phyloP scores from a whole-genome alignment of 2,329 filamentous ascomycete genomes.

The Akanthomyces lecanii region DNA sequence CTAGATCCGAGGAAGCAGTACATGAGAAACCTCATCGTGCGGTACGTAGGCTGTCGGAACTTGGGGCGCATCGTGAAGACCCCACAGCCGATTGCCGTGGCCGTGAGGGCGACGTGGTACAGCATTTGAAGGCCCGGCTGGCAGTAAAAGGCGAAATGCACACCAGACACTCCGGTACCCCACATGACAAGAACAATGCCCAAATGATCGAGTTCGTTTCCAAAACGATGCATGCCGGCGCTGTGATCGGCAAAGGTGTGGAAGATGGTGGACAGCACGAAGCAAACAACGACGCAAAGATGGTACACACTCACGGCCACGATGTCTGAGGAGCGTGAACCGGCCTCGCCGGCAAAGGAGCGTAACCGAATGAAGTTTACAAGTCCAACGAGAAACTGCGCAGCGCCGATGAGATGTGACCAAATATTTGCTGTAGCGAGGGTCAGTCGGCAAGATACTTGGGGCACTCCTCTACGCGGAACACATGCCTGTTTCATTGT shows the following conservation, averaged over 20 bases:
- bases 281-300: slow-evolving; percentile 25
- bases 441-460: neutral
- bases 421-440: slow-evolving; percentile 26
- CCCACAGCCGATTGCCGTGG: slow-evolving; percentile 24
- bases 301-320: slow-evolving; percentile 23
- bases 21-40: slow-evolving; percentile 24
- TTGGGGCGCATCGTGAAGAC: slow-evolving; percentile 25
- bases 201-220: slow-evolving; percentile 29
- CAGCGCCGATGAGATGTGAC: slow-evolving; percentile 26
- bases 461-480: neutral
- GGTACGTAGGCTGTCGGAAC: slow-evolving; percentile 25
- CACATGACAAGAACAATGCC: slow-evolving; percentile 29
- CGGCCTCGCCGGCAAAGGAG: slow-evolving; percentile 13
- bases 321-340: slow-evolving; percentile 3
- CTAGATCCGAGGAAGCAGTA: slow-evolving; percentile 24
- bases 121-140: slow-evolving; percentile 17
- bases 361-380: slow-evolving; percentile 17
- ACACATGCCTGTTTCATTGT: slow-evolving; percentile 22
- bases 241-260: slow-evolving; percentile 31
- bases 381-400: slow-evolving; percentile 22
- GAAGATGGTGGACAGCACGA: slow-evolving; percentile 25
- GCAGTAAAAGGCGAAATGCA: slow-evolving; percentile 27
- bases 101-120: slow-evolving; percentile 22
- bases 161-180: slow-evolving; percentile 24
- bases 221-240: slow-evolving; percentile 24